Evolutionary conservation across 1,284 basidiomycete species (phyloP).

Genomic region (Omphalotus olearius): DNA sequence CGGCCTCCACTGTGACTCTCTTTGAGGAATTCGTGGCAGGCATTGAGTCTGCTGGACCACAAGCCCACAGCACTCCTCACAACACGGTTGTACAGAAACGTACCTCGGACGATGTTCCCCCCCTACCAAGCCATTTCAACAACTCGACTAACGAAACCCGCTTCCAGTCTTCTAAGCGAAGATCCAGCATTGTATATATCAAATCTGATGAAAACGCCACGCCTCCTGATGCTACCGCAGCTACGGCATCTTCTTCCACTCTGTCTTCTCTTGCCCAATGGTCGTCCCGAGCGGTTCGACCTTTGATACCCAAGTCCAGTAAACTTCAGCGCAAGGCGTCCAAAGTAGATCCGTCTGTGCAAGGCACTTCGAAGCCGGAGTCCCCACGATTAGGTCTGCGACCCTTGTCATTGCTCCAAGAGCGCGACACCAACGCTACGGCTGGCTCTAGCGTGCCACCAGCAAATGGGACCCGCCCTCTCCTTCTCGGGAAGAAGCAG

Average conservation of each 20-base stretch:
- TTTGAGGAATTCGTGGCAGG: conserved; percentile 46
- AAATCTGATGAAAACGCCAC: conserved; percentile 46
- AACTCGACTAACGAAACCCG: conserved; percentile 13
- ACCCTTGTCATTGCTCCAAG: conserved; percentile 59
- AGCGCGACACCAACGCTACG: conserved; percentile 42
- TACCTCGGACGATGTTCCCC: conserved; percentile 30
- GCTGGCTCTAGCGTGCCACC: conserved; percentile 12
- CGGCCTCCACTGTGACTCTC: conserved; percentile 54
- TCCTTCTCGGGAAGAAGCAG: conserved; percentile 51
- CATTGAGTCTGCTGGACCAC: conserved; percentile 37
- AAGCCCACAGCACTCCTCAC: conserved; percentile 60
- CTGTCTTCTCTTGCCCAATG: conserved; percentile 39
- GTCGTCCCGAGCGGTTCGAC: conserved; percentile 46
- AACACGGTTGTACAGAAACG: conserved; percentile 38
- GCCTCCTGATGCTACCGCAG: conserved; percentile 22
- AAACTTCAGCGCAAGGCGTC: conserved; percentile 40
- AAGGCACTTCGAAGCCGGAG: conserved; percentile 26
- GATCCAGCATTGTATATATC: conserved; percentile 61
- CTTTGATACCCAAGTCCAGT: conserved; percentile 47
- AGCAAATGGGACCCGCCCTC: conserved; percentile 39
- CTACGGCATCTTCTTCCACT: conserved; percentile 23
- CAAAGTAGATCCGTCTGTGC: conserved; percentile 25
- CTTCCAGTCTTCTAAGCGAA: conserved; percentile 23
- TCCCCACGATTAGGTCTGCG: conserved; percentile 46
- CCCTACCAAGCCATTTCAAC: conserved; percentile 24